Base-by-base conservation (phyloP, 108 stramenopile species). In the Nitzschia palea region DNA sequence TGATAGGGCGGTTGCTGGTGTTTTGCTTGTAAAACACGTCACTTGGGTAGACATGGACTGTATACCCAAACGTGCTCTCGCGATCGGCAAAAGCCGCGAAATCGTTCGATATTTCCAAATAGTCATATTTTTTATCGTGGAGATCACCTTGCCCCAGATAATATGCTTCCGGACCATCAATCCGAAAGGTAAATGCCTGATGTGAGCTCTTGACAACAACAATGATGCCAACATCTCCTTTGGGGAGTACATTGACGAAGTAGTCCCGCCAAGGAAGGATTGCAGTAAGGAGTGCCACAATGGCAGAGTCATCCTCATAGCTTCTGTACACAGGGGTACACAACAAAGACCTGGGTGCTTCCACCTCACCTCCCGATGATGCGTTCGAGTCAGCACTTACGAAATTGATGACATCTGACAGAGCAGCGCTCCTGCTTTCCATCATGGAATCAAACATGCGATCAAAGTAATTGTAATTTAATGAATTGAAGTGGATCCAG, bases 111-210 rank as follows among this genome's bases (percentile, higher is more conserved):
- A 51, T 31, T 31, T 55, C 55, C 4, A 71, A 43, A 4, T 62
- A 28, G 47, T 74, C 59, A 47, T 66, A 84, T 17, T 67, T 78
- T 25, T 35, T 14, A 42, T 80, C 80, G 48, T 84, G 80, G 20
- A 57, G 32, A 55, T 84, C 83, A 12, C 77, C 80, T 27, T 67
- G 62, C 4, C 83, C 83, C 54, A 80, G 15, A 20, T 74, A 62
- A 0, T 50, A 67, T 15, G 66, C 82, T 1, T 37, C 18, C 26
- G 61, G 56, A 0, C 83, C 83, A 22, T 68, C 69, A 25, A 84
- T 55, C 12, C 33, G 36, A 55, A 68, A 83, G 22, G 56, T 84
- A 52, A 66, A 79, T 18, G 37, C 10, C 27, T 80, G 73, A 1
- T 43, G 55, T 1, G 9, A 22, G 35, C 29, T 55, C 1, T 42